phyloP scores from a whole-genome alignment of 2,329 filamentous ascomycete genomes.

The Fusarium odoratissimum region DNA sequence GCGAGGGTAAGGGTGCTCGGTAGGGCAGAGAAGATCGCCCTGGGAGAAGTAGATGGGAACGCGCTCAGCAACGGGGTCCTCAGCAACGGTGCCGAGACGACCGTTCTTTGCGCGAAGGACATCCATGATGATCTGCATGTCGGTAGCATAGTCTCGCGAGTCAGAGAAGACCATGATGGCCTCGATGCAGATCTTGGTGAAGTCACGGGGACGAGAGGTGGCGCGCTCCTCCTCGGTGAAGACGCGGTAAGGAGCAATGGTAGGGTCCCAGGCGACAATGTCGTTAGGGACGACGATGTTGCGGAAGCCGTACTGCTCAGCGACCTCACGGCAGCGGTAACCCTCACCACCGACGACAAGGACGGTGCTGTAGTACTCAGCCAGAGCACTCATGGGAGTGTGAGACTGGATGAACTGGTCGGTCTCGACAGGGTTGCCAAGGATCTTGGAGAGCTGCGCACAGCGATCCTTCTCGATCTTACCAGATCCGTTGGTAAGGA shows the following conservation, averaged over 20 bases:
- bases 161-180: conserved; percentile 93
- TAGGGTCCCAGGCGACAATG: conserved; percentile 77
- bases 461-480: conserved; percentile 90
- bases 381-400: conserved; percentile 80
- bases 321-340: conserved; percentile 69
- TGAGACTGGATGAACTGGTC: conserved; percentile 81
- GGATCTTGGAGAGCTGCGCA: conserved; percentile 72
- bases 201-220: conserved; percentile 76
- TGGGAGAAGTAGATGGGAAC: conserved; percentile 86
- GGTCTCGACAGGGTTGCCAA: conserved; percentile 42
- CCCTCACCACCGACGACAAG: conserved; percentile 81
- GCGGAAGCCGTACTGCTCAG: conserved; percentile 76
- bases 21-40: conserved; percentile 86
- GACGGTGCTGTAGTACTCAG: conserved; percentile 82
- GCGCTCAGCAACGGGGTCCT: conserved; percentile 57
- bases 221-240: conserved; percentile 71
- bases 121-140: conserved; percentile 83
- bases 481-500: conserved; percentile 93
- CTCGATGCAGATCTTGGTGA: conserved; percentile 82
- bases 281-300: conserved; percentile 86
- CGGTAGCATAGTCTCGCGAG: conserved; percentile 90
- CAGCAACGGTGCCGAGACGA: conserved; percentile 74
- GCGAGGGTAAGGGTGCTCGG: conserved; percentile 81
- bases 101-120: conserved; percentile 81
- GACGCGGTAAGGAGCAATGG: conserved; percentile 82